Percentiles rank a stretch among this genome's conserved stretches.
Conservation (phyloP, 2,329 filamentous ascomycete genomes). For the Fusarium brevicatenulatum region DNA sequence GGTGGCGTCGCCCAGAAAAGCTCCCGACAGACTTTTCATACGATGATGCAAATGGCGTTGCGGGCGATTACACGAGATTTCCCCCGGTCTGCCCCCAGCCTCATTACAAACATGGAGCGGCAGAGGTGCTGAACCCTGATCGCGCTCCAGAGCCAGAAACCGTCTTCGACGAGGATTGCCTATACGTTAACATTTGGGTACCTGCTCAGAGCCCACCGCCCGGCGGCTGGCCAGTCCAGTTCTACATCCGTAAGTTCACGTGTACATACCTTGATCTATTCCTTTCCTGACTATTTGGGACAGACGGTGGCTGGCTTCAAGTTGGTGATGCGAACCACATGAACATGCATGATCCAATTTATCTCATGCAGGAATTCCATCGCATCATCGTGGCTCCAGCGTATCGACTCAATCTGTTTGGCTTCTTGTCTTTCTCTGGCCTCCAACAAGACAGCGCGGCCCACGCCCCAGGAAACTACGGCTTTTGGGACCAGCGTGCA, state of each 20-base stretch:
- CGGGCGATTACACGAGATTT: not conserved
- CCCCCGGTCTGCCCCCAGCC: not conserved
- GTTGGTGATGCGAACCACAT: not conserved
- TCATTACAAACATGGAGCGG: not conserved
- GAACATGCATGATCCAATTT: not conserved
- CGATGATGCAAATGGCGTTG: not conserved
- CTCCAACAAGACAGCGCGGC: not conserved
- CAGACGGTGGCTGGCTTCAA: not conserved
- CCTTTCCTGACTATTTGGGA: not conserved
- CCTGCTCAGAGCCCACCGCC: not conserved
- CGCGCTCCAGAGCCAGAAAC: not conserved
- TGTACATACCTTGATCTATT: accelerated
- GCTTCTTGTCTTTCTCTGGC: not conserved
- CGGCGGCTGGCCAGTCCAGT: not conserved
- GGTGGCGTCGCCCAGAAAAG: not conserved
- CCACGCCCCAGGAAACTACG: not conserved
- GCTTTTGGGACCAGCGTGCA: not conserved
- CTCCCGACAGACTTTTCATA: not conserved
- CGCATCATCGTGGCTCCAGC: not conserved
- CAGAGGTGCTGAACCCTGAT: not conserved
- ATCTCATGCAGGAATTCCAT: not conserved
- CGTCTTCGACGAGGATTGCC: not conserved
- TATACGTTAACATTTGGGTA: not conserved
- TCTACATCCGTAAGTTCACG: not conserved
- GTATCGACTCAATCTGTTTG: not conserved